Evolutionary conservation across 192 early-diverging fungal genomes (phyloP).

Genomic region (Chytriomyces sp.): DNA sequence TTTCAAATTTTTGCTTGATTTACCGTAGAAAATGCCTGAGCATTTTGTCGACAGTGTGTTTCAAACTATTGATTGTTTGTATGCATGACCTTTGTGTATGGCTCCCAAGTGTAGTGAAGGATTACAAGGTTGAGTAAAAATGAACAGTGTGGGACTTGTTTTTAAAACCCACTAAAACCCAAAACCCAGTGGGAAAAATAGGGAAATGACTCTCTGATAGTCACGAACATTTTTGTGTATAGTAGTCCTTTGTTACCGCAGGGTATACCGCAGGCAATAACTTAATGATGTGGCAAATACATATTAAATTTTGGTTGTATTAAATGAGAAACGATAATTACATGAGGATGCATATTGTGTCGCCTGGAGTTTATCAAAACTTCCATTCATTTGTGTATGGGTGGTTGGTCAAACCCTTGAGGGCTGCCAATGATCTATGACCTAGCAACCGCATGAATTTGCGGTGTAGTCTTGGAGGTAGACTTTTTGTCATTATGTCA

Average conservation of each 20-base stretch:
- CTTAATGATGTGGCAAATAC: background rate
- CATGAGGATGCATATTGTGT: background rate
- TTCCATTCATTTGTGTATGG: background rate
- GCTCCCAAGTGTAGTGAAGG: too few species aligned
- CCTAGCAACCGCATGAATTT: slow-evolving; percentile 22
- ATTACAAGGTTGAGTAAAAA: too few species aligned
- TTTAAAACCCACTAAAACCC: too few species aligned
- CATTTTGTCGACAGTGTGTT: too few species aligned
- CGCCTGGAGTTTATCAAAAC: background rate
- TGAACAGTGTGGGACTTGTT: too few species aligned
- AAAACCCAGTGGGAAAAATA: too few species aligned
- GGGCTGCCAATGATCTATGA: background rate
- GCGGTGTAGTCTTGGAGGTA: slow-evolving; percentile 12
- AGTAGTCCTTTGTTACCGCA: background rate
- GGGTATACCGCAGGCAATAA: background rate
- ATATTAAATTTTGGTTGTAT: background rate
- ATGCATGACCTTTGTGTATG: too few species aligned
- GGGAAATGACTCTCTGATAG: background rate
- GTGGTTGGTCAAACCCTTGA: background rate
- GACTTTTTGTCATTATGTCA: slow-evolving; percentile 38
- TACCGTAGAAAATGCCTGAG: too few species aligned
- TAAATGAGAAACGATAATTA: background rate
- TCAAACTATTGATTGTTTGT: too few species aligned
- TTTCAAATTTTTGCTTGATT: too few species aligned
- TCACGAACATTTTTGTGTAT: background rate